phyloP scores from a whole-genome alignment of 202 grass and related monocot species.

The Hordeum pubiflorum region DNA sequence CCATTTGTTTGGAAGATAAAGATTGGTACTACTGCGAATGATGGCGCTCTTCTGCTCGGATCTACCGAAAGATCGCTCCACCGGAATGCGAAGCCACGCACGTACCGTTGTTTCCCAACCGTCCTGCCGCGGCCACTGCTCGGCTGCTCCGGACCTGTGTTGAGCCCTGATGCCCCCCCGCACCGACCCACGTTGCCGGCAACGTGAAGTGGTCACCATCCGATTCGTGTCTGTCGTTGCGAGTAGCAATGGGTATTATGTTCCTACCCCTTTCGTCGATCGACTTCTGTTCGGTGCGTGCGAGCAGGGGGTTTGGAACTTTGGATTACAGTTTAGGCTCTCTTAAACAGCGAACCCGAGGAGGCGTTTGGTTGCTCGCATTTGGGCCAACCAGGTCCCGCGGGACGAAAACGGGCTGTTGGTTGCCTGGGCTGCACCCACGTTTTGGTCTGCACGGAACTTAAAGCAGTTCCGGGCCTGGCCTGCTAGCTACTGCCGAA shows the following conservation, averaged over 20 bases:
- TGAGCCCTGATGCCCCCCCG: background rate
- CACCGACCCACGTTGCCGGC: background rate
- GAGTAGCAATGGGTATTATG: background rate
- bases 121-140: background rate
- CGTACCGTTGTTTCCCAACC: slow-evolving; percentile 9
- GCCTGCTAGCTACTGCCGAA: too few species aligned
- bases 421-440: too few species aligned
- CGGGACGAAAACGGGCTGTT: too few species aligned
- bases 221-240: background rate
- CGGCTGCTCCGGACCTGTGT: background rate
- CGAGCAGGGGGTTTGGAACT: too few species aligned
- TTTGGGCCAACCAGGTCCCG: too few species aligned
- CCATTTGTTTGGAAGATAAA: background rate
- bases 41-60: slow-evolving; percentile 11
- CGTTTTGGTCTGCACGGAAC: too few species aligned
- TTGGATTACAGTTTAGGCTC: too few species aligned
- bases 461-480: too few species aligned
- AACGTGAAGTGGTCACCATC: background rate
- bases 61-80: slow-evolving; percentile 22
- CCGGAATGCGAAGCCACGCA: background rate
- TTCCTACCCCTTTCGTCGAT: too few species aligned
- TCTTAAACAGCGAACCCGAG: too few species aligned
- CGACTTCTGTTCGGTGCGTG: too few species aligned
- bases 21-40: background rate
- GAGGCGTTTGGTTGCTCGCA: too few species aligned